A percentile compares a stretch with the other conserved stretches of the same genome.
Evolutionary conservation across 371 early-diverging fungal species (phyloP).

Genomic region (Mucor sp.): DNA sequence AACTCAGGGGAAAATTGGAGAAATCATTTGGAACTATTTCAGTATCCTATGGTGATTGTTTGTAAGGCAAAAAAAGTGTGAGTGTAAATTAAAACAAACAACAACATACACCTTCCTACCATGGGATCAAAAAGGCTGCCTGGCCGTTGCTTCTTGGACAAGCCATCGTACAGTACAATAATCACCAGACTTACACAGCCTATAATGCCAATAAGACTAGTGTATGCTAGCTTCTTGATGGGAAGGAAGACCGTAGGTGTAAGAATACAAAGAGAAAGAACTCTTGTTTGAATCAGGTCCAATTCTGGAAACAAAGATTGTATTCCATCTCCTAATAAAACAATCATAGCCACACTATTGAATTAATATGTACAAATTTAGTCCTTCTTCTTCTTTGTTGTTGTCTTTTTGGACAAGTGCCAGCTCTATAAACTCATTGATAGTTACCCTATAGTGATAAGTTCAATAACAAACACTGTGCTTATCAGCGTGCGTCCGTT

Average conservation of each 20-base stretch:
- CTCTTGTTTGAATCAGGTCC: conserved; percentile 15
- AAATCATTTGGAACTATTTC: conserved; percentile 34
- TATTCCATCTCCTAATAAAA: conserved; percentile 40
- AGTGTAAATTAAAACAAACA: not conserved
- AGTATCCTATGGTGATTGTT: conserved; percentile 24
- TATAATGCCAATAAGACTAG: conserved; percentile 56
- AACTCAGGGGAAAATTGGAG: conserved; percentile 35
- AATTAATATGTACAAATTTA: not conserved
- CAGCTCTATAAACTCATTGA: not conserved
- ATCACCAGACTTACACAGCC: conserved; percentile 36
- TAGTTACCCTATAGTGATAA: conserved; percentile 54
- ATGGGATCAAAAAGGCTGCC: conserved; percentile 61
- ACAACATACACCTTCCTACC: conserved; percentile 17
- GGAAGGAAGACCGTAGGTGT: conserved; percentile 38
- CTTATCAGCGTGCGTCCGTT: conserved; percentile 48
- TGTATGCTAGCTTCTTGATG: conserved; percentile 45
- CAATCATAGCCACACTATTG: conserved; percentile 35
- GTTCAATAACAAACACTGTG: conserved; percentile 60
- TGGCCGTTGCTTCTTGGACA: conserved; percentile 46
- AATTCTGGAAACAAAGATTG: conserved; percentile 31
- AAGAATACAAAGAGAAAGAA: conserved; percentile 13
- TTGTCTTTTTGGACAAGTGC: not conserved
- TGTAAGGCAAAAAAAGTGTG: conserved; percentile 2
- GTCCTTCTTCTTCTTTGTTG: not conserved
- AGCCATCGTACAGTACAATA: conserved; percentile 49